Conservation (phyloP, 2,329 filamentous ascomycete species). For the Cercospora sp. region DNA sequence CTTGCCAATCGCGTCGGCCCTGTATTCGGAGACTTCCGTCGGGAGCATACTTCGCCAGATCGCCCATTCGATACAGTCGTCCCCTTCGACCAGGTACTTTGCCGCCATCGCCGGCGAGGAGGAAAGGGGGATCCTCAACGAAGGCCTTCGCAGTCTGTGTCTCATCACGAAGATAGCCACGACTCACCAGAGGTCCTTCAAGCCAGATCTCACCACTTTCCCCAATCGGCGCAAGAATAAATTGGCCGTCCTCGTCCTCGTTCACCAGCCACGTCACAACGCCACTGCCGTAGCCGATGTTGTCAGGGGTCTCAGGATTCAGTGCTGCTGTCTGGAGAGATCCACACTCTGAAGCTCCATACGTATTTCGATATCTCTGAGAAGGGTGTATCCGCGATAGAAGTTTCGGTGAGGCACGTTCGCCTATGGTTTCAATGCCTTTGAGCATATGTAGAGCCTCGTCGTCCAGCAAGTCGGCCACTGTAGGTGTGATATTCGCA, state of each 20-base stretch:
- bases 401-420: slow-evolving; percentile 3
- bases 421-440: slow-evolving; percentile 5
- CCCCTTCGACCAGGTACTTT: slow-evolving; percentile 42
- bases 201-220: slow-evolving; percentile 47
- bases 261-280: slow-evolving; percentile 23
- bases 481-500: slow-evolving; percentile 14
- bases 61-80: slow-evolving; percentile 31
- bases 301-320: not conserved
- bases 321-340: not conserved
- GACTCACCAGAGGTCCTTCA: slow-evolving; percentile 48
- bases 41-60: slow-evolving; percentile 41
- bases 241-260: slow-evolving; percentile 15
- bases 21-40: slow-evolving; percentile 50
- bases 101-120: slow-evolving; percentile 1
- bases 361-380: slow-evolving; percentile 2
- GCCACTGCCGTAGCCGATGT: slow-evolving; percentile 4
- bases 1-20: slow-evolving; percentile 71
- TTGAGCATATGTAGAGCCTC: slow-evolving; percentile 8
- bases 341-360: slow-evolving; percentile 4
- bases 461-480: slow-evolving; percentile 10
- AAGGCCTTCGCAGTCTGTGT: slow-evolving; percentile 37
- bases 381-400: slow-evolving; percentile 7
- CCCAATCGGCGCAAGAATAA: slow-evolving; percentile 16
- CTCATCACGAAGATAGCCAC: slow-evolving; percentile 44
- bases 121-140: slow-evolving; percentile 21